Base-by-base conservation (phyloP, 805 yeast species). In the Metschnikowia similis region DNA sequence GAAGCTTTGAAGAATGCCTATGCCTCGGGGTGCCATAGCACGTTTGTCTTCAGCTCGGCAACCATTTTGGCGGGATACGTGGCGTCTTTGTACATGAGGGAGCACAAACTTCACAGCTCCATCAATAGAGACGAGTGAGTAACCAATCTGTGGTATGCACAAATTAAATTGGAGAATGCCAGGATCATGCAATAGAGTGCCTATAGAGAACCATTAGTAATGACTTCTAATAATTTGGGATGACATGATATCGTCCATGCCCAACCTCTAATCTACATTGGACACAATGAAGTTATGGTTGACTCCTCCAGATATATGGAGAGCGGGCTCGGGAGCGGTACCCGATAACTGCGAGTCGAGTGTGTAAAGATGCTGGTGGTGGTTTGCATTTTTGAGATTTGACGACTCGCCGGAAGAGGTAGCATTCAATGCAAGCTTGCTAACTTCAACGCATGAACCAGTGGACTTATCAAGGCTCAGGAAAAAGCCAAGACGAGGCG, bases 101-200 rank as follows among this genome's bases (percentile, higher is more conserved):
- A 84, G 62, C 78, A 83, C 61, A 75, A 71, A 48, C 67, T 85
- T 41, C 86, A 82, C 61, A 59, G 81, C 1, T 75, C 78, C 2
- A 66, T 83, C 38, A 67, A 75, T 46, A 69, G 87, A 55, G 69
- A 67, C 28, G 34, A 40, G 28, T 40, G 17, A 38, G 14, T n/a
- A 13, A 2, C n/a, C 11, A 6, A 26, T 34, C 35, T 11, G 31
- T 7, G 8, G 10, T 29, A 29, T 8, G 10, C 31, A 29, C 10
- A 29, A 10, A 29, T 29, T 3, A 29, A 29, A 8, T 29, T 29
- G 31, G 8, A 29, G 10, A 29, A 10, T 29, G 10, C 31, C 10
- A 21, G 21, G 21, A 21, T 21, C 4, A 21, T 21, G 21, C 21
- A 21, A 21, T 5, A 21, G 21, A 21, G 21, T 21, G 21, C 21